A percentile compares a stretch with the other conserved stretches of the same genome.
Conservation (phyloP, 2,329 filamentous ascomycete genomes). For the Chlorencoelia australis region DNA sequence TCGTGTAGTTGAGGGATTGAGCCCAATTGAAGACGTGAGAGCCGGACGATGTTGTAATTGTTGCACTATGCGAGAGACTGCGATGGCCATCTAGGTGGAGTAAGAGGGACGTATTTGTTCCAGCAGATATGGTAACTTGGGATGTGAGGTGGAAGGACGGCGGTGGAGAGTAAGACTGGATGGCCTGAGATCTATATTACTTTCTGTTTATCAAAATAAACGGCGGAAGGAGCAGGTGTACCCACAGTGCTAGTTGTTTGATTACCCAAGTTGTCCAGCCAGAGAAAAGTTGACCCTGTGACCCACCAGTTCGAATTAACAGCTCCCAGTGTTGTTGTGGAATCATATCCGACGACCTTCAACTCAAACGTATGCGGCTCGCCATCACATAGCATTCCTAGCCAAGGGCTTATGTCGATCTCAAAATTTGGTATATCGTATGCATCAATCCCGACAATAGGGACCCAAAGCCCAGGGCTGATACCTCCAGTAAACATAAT, state of each 20-base stretch:
- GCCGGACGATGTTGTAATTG: no score
- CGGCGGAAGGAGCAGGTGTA: not conserved
- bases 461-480: constrained; percentile 62
- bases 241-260: constrained; percentile 10
- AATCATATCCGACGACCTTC: constrained; percentile 50
- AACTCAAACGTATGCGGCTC: constrained; percentile 54
- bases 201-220: not conserved
- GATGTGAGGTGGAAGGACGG: no score
- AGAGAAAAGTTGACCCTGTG: constrained; percentile 66
- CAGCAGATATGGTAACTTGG: no score
- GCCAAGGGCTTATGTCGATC: constrained; percentile 67
- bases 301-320: constrained; percentile 62
- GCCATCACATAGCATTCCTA: constrained; percentile 57
- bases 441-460: constrained; percentile 63
- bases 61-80: no score
- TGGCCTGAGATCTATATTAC: not conserved
- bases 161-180: constrained; percentile 6
- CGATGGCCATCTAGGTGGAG: no score
- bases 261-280: constrained; percentile 29
- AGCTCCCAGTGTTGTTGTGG: constrained; percentile 36
- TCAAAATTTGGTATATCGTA: constrained; percentile 69
- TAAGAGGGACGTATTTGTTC: no score
- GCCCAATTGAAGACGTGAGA: no score
- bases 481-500: constrained; percentile 72
- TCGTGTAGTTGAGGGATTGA: no score